Percentiles rank a stretch among this genome's conserved stretches.
These are phyloP conservation scores for Pseudogymnoascus sp. DNA, from an alignment of 2,329 filamentous ascomycete species.

Conservation along the genomic window DNA sequence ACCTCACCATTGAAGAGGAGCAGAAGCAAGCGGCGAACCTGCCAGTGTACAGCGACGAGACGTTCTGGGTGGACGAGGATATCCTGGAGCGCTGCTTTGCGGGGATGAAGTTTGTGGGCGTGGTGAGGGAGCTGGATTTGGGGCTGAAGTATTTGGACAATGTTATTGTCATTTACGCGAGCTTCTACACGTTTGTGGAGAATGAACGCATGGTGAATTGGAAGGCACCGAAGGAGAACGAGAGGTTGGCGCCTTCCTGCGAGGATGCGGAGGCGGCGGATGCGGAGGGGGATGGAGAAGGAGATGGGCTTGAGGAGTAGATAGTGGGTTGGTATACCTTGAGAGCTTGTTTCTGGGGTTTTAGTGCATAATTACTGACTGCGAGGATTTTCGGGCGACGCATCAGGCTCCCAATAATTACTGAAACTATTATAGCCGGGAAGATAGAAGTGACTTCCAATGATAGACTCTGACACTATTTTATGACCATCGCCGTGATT, in stretches of 20 bases:
- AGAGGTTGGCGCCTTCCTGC: constrained; percentile 18
- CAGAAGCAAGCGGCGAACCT: constrained; percentile 18
- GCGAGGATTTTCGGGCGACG: neutral
- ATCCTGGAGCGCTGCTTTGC: constrained; percentile 47
- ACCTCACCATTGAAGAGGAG: constrained; percentile 21
- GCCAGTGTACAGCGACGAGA: constrained; percentile 32
- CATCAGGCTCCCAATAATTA: neutral
- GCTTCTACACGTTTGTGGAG: constrained; percentile 55
- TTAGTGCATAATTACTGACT: neutral
- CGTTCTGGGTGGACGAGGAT: constrained; percentile 60
- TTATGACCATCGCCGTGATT: neutral
- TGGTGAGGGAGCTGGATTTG: constrained; percentile 47
- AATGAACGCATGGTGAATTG: constrained; percentile 62
- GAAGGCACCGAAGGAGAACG: constrained; percentile 41
- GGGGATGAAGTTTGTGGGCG: constrained; percentile 54
- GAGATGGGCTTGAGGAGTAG: neutral
- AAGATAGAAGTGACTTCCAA: neutral
- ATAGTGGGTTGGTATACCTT: neutral
- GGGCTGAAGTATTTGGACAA: constrained; percentile 58
- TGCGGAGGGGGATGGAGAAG: neutral
- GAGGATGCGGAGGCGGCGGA: constrained; percentile 16
- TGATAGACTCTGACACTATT: neutral
- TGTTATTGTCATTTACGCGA: constrained; percentile 45
- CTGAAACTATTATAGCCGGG: neutral
- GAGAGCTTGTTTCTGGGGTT: neutral